Percentiles rank a stretch among this genome's conserved stretches.
Conservation (phyloP, 2,329 filamentous ascomycete species). For the Ampelomyces quisqualis region DNA sequence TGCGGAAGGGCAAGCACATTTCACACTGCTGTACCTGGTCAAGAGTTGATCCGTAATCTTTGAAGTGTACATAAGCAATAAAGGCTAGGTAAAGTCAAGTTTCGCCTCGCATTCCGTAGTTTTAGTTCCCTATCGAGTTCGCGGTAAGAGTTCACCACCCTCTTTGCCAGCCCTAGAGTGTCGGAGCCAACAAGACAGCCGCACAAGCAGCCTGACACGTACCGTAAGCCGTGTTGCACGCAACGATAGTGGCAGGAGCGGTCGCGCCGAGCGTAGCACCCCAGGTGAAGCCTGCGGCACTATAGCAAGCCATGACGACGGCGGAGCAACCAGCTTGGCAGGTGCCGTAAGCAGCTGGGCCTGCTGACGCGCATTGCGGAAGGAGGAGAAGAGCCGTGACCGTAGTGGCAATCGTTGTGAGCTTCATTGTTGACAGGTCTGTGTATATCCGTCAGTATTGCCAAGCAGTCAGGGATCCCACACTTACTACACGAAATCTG, state of each 20-base stretch:
- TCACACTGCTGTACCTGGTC: too few relatives aligned
- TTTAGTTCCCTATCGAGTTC: too few relatives aligned
- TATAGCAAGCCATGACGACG: constrained; percentile 51
- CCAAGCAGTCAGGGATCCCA: too few relatives aligned
- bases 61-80: too few relatives aligned
- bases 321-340: constrained; percentile 53
- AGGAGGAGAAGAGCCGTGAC: not conserved
- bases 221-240: constrained; percentile 51
- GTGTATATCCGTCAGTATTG: not conserved
- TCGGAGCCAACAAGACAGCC: constrained; percentile 31
- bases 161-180: too few relatives aligned
- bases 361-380: constrained; percentile 20
- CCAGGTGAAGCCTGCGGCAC: constrained; percentile 48
- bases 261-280: constrained; percentile 43
- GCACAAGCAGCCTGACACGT: constrained; percentile 51
- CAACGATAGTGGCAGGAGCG: constrained; percentile 47
- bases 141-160: too few relatives aligned
- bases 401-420: not conserved
- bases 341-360: constrained; percentile 46
- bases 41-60: too few relatives aligned
- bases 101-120: too few relatives aligned
- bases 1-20: too few relatives aligned
- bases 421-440: not conserved
- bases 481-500: too few relatives aligned
- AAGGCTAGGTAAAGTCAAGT: too few relatives aligned